Conservation (phyloP, 2,329 filamentous ascomycete genomes). For the Exophiala bonariae region DNA sequence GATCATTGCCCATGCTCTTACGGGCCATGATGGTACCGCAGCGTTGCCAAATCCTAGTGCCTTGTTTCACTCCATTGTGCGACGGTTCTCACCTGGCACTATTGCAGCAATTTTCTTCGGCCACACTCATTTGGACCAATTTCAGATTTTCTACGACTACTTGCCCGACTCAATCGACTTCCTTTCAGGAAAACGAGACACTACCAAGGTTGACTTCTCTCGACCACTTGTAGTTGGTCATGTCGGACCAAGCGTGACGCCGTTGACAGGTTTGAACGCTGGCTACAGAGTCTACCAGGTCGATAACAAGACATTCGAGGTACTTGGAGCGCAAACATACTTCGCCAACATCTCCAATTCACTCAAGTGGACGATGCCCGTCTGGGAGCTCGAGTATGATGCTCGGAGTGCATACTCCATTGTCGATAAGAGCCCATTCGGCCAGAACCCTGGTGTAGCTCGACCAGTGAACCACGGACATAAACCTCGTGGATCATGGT, state of each 20-base stretch:
- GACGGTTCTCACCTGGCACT: slow-evolving; percentile 26
- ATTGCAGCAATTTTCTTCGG: slow-evolving; percentile 28
- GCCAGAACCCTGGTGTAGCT: no score
- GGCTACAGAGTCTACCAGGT: slow-evolving; percentile 31
- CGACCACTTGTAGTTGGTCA: slow-evolving; percentile 29
- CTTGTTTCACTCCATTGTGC: slow-evolving; percentile 30
- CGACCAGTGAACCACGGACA: no score
- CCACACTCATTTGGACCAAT: slow-evolving; percentile 31
- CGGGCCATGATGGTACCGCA: slow-evolving; percentile 27
- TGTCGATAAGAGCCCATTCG: no score
- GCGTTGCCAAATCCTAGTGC: slow-evolving; percentile 28
- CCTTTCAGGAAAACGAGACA: slow-evolving; percentile 21
- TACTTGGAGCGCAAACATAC: slow-evolving; percentile 32
- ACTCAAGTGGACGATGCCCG: slow-evolving; percentile 29
- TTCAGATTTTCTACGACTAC: slow-evolving; percentile 33
- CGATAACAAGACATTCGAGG: slow-evolving; percentile 30
- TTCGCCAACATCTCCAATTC: slow-evolving; percentile 33
- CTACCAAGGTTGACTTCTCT: slow-evolving; percentile 26
- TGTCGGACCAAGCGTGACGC: slow-evolving; percentile 32
- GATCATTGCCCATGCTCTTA: slow-evolving; percentile 31
- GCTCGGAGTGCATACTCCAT: slow-evolving; percentile 25
- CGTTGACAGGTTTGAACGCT: slow-evolving; percentile 32
- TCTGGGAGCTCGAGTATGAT: slow-evolving; percentile 34
- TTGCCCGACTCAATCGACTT: slow-evolving; percentile 17
- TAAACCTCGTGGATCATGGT: no score